Evolutionary conservation across 1,284 basidiomycete genomes (phyloP).

Genomic region (Termitomyces sp.): DNA sequence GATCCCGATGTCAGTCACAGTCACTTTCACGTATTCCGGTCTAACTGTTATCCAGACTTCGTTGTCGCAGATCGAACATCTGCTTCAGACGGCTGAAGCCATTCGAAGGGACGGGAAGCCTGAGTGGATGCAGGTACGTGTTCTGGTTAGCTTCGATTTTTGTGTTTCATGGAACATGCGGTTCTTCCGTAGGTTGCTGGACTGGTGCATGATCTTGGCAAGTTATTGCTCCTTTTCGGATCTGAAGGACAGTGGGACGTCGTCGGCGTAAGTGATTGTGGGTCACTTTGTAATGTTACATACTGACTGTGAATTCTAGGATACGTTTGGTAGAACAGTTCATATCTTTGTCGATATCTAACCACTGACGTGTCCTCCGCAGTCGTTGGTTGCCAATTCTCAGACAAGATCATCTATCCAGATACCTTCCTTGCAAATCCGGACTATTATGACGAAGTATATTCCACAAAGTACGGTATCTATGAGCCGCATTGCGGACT

Average conservation of each 20-base stretch:
- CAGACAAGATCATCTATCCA: constrained; percentile 81
- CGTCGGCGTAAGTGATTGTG: constrained; percentile 58
- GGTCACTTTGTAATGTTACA: neutral
- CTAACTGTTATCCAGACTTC: constrained; percentile 47
- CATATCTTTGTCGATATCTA: neutral
- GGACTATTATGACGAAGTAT: constrained; percentile 65
- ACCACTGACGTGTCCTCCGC: constrained; percentile 5
- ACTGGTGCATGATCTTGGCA: constrained; percentile 85
- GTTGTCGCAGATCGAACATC: constrained; percentile 84
- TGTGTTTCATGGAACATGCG: neutral
- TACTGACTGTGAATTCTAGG: constrained; percentile 38
- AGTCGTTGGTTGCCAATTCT: constrained; percentile 82
- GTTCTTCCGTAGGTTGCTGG: constrained; percentile 57
- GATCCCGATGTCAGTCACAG: constrained; percentile 67
- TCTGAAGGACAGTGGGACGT: constrained; percentile 91
- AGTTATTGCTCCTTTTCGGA: constrained; percentile 77
- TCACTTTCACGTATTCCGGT: constrained; percentile 2
- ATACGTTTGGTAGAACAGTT: constrained; percentile 34
- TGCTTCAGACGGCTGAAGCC: constrained; percentile 89
- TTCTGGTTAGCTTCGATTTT: neutral
- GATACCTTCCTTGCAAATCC: constrained; percentile 82
- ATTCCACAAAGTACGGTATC: constrained; percentile 79
- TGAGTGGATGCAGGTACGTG: constrained; percentile 75
- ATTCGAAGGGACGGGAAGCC: constrained; percentile 86
- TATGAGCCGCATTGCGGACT: constrained; percentile 83